Evolutionary conservation across 2,329 filamentous ascomycete species (phyloP).

Genomic region (Aspergillus luchuensis): DNA sequence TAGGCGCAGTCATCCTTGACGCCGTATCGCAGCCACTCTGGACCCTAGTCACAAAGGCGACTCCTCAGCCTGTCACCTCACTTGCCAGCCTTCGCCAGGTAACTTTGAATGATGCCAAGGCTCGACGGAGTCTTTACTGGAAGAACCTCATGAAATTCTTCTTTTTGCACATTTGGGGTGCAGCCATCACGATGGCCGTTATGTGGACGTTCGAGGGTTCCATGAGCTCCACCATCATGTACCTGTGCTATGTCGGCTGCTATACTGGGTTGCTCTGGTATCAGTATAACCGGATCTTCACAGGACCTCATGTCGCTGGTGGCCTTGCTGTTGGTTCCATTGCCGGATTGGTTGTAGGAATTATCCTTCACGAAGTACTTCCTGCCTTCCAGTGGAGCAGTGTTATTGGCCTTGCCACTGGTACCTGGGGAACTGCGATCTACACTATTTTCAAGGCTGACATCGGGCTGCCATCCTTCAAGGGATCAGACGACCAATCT

Average conservation of each 20-base stretch:
- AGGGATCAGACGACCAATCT: not conserved
- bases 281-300: conserved; percentile 56
- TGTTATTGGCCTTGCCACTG: conserved; percentile 51
- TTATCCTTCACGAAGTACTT: conserved; percentile 42
- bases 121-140: conserved; percentile 54
- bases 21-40: conserved; percentile 35
- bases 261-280: conserved; percentile 57
- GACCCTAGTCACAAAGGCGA: conserved; percentile 10
- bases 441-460: conserved; percentile 51
- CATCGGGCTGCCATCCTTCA: conserved; percentile 44
- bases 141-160: conserved; percentile 52
- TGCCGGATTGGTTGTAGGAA: conserved; percentile 47
- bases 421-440: conserved; percentile 56
- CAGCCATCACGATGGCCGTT: conserved; percentile 51
- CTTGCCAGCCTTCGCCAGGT: conserved; percentile 18
- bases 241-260: conserved; percentile 50
- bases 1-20: conserved; percentile 59
- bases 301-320: conserved; percentile 44
- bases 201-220: conserved; percentile 54
- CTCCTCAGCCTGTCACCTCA: conserved; percentile 9
- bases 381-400: conserved; percentile 47
- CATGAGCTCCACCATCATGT: conserved; percentile 49
- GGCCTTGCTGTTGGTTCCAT: conserved; percentile 42
- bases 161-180: conserved; percentile 54
- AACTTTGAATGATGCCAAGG: conserved; percentile 44